phyloP scores from a whole-genome alignment of 1,139 yeast species.

The Zygosaccharomyces sapae region DNA sequence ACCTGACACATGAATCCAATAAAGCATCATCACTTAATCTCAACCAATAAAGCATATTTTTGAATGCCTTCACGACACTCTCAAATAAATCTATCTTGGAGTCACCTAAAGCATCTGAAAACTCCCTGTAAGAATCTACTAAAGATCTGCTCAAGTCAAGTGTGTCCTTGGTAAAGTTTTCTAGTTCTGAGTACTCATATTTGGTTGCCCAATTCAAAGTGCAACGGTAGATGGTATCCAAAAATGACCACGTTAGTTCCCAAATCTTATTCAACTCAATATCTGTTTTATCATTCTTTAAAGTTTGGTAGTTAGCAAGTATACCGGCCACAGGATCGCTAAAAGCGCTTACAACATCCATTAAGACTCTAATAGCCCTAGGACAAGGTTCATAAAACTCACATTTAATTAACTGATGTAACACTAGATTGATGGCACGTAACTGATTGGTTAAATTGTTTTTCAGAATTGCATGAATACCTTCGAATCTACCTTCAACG shows the following conservation, averaged over 20 bases:
- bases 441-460: constrained; percentile 45
- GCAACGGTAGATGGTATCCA: constrained; percentile 61
- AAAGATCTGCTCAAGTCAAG: constrained; percentile 71
- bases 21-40: constrained; percentile 75
- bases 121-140: constrained; percentile 57
- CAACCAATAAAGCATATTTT: constrained; percentile 69
- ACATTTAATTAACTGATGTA: constrained; percentile 45
- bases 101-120: constrained; percentile 43
- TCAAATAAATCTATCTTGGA: constrained; percentile 35
- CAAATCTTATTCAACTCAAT: constrained; percentile 46
- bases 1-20: constrained; percentile 66
- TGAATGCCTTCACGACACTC: constrained; percentile 45
- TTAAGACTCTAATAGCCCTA: constrained; percentile 64
- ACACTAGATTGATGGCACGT: constrained; percentile 45
- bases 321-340: constrained; percentile 65
- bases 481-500: constrained; percentile 69
- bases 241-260: constrained; percentile 68
- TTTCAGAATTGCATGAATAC: constrained; percentile 52
- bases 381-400: constrained; percentile 71
- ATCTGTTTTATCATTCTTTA: constrained; percentile 24
- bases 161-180: constrained; percentile 82
- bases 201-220: constrained; percentile 71
- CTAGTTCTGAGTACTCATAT: constrained; percentile 53
- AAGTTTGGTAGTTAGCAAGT: constrained; percentile 34
- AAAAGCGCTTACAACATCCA: constrained; percentile 65